These are phyloP conservation scores for Beauveria bassiana DNA, from an alignment of 2,329 filamentous ascomycete genomes.

Conservation along the genomic window DNA sequence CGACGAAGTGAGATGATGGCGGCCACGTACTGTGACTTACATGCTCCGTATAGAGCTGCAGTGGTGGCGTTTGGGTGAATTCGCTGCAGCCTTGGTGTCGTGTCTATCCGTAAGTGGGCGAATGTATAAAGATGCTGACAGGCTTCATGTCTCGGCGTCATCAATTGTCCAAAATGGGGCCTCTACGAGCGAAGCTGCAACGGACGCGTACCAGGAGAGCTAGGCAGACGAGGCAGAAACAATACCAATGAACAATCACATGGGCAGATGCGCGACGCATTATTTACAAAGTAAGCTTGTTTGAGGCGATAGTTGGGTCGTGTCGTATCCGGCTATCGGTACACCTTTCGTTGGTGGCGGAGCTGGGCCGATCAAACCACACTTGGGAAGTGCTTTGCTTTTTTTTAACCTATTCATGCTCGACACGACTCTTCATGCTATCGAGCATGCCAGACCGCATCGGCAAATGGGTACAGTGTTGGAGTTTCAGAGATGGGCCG, in stretches of 20 bases:
- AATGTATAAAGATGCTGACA: no score
- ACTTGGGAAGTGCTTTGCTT: no score
- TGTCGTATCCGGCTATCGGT: neutral
- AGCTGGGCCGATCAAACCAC: neutral
- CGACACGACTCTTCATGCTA: neutral
- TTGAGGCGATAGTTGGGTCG: neutral
- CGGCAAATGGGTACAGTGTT: neutral
- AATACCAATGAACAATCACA: neutral
- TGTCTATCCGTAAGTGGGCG: no score
- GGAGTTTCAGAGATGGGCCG: constrained; percentile 8
- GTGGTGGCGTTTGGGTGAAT: no score
- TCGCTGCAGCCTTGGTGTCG: no score
- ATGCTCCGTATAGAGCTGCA: neutral
- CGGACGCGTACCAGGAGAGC: no score
- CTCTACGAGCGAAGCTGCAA: neutral
- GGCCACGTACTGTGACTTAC: neutral
- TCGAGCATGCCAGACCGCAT: neutral
- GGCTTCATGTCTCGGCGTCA: no score
- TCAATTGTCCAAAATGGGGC: no score
- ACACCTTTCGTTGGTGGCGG: neutral
- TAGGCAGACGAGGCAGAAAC: no score
- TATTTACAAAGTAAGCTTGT: neutral
- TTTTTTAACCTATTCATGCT: neutral
- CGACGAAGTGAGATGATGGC: neutral
- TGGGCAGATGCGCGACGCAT: neutral